These are phyloP conservation scores for Nicotiana benthamiana DNA, from an alignment of 257 asterid genomes.

Conservation along the genomic window DNA sequence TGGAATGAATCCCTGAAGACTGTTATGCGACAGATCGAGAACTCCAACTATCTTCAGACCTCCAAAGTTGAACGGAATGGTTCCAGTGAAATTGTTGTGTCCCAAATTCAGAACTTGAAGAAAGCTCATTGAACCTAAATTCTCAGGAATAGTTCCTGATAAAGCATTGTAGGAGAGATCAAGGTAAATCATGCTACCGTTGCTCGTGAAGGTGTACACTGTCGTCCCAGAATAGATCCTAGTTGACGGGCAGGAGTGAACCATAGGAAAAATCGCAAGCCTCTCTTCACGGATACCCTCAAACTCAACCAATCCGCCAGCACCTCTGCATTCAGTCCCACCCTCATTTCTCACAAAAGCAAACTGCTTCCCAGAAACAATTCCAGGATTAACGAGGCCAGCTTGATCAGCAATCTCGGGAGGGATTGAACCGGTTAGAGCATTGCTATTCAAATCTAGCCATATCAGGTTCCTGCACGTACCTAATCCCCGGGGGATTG, in stretches of 20 bases:
- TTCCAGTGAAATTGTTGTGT: constrained; percentile 61
- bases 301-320: constrained; percentile 86
- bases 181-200: constrained; percentile 82
- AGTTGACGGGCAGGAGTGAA: constrained; percentile 72
- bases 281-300: constrained; percentile 67
- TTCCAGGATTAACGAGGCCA: constrained; percentile 61
- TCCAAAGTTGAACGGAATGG: constrained; percentile 65
- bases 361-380: constrained; percentile 71
- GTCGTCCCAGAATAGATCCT: constrained; percentile 72
- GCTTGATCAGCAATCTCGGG: constrained; percentile 52
- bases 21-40: constrained; percentile 78
- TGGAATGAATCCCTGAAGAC: constrained; percentile 62
- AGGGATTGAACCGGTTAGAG: constrained; percentile 55
- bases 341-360: constrained; percentile 93
- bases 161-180: constrained; percentile 79
- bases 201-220: constrained; percentile 54
- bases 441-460: constrained; percentile 90
- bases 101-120: constrained; percentile 79
- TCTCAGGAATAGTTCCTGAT: constrained; percentile 59
- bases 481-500: constrained; percentile 55
- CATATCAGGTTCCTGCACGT: constrained; percentile 64
- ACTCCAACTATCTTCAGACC: constrained; percentile 68
- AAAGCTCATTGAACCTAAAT: constrained; percentile 60
- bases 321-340: constrained; percentile 80
- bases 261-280: constrained; percentile 57